Base-by-base conservation (phyloP, 192 early-diverging fungal species). In the Entomortierella chlamydospora region DNA sequence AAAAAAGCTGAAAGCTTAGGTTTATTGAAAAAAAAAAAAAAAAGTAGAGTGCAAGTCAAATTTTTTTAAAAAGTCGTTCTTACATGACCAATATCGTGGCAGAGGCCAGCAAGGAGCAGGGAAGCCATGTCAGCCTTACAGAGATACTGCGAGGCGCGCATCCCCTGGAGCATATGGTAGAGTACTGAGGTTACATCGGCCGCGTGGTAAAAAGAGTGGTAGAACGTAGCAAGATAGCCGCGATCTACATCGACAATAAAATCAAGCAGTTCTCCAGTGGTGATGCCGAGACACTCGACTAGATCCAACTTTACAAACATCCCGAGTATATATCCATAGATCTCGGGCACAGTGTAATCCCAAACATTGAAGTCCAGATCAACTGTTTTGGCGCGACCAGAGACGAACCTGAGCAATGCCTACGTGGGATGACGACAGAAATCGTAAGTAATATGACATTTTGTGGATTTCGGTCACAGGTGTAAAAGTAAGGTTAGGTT, bases 191-290 rank as follows among this genome's bases (percentile, higher is more conserved):
- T 90, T 0, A 98, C 96, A 85, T 98, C 96, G 0, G 94, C 88
- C 13, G 95, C 95, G 64, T 98, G 96, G 79, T 92, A 92, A 68
- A 96, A 98, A 6, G 93, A 95, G 72, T 98, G 96, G 57, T 98
- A 98, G 6, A 94, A 93, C 56, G 93, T 95, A 9, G 87, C 79
- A n/a, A 85, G 77, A 78, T 98, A 98, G 33, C 93, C 93, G 25
- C 85, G 67, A 56, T 93, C 91, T n/a, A 98, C 89, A 64, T 96
- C 95, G 31, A 94, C 84, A 41, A 93, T 84, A 67, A 98, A 96
- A 53, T 95, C 92, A 28, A 98, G 87, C 61, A 98, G 77, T 61
- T 90, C 87, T 41, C 85, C 88, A 13, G 83, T 68, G 8, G 86
- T 78, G 30, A 90, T 86, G 62, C 86, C 82, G n/a, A 91, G 76